Evolutionary conservation across 352 stramenopile genomes (phyloP).

Genomic region (Globisporangium camurandrum): DNA sequence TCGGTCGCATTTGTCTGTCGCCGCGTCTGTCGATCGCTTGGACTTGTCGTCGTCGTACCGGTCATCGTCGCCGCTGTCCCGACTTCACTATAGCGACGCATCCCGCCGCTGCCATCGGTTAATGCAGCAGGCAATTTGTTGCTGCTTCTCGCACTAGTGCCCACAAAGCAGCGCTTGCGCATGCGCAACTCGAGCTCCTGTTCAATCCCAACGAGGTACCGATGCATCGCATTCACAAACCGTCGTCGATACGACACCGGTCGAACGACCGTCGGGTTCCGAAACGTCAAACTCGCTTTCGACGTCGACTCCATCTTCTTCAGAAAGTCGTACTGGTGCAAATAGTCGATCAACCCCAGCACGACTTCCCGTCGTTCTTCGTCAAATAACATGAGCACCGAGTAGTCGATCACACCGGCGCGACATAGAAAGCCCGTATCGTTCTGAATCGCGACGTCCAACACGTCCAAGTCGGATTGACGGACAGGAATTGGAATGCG

Average conservation of each 20-base stretch:
- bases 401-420: conserved; percentile 83
- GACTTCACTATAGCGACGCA: too few relatives aligned
- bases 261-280: conserved; percentile 79
- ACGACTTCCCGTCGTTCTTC: conserved; percentile 68
- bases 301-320: conserved; percentile 88
- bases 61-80: background rate
- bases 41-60: background rate
- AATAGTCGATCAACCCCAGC: conserved; percentile 78
- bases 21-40: background rate
- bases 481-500: conserved; percentile 71
- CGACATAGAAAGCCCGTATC: conserved; percentile 69
- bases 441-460: conserved; percentile 65
- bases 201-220: conserved; percentile 78
- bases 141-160: conserved; percentile 3
- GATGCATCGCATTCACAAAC: conserved; percentile 79
- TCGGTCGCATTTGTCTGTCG: too few relatives aligned
- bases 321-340: conserved; percentile 85
- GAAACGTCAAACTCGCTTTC: conserved; percentile 77
- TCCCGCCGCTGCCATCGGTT: too few relatives aligned
- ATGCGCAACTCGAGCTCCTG: conserved; percentile 66
- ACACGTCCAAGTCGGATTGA: conserved; percentile 47
- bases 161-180: conserved; percentile 35
- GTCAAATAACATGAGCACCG: conserved; percentile 78
- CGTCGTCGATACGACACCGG: conserved; percentile 69
- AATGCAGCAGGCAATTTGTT: background rate